Conservation (phyloP, 345 rosid genomes). For the Euphorbia peplus region DNA sequence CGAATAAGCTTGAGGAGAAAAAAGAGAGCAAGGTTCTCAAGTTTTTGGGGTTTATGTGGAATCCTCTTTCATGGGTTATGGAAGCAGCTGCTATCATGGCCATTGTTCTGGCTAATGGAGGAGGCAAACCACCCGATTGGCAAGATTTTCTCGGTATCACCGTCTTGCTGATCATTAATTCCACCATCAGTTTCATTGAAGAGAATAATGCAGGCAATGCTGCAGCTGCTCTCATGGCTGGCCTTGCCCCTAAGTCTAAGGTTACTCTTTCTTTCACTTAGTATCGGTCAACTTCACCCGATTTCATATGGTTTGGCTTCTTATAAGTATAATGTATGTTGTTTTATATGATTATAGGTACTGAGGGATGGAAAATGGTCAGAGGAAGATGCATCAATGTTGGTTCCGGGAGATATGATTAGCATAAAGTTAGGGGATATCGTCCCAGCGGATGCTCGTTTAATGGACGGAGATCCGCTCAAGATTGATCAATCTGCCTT, state of each 20-base stretch:
- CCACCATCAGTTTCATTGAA: slow-evolving; percentile 90
- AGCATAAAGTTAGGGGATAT: slow-evolving; percentile 92
- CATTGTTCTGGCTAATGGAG: slow-evolving; percentile 85
- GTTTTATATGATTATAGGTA: too few relatives aligned
- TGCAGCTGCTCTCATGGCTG: slow-evolving; percentile 94
- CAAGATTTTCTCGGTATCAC: slow-evolving; percentile 84
- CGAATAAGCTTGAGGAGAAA: slow-evolving; percentile 86
- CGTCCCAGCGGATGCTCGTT: slow-evolving; percentile 91
- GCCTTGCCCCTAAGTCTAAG: slow-evolving; percentile 89
- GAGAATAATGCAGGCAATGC: slow-evolving; percentile 97
- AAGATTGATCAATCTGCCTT: slow-evolving; percentile 92
- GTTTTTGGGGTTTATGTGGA: slow-evolving; percentile 96
- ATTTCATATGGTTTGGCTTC: too few relatives aligned
- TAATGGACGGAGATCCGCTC: slow-evolving; percentile 82
- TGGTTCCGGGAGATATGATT: slow-evolving; percentile 89
- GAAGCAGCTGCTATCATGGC: slow-evolving; percentile 95
- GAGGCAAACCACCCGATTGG: slow-evolving; percentile 91
- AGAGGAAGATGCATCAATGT: slow-evolving; percentile 72
- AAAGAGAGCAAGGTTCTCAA: slow-evolving; percentile 70
- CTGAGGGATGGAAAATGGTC: slow-evolving; percentile 81
- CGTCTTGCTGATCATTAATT: slow-evolving; percentile 69
- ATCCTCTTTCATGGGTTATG: slow-evolving; percentile 98
- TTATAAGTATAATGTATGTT: too few relatives aligned
- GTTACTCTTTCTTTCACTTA: slow-evolving; percentile 32
- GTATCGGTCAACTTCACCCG: too few relatives aligned